These are phyloP conservation scores for Trametes coccinea DNA, from an alignment of 768 basidiomycete genomes.

Conservation along the genomic window DNA sequence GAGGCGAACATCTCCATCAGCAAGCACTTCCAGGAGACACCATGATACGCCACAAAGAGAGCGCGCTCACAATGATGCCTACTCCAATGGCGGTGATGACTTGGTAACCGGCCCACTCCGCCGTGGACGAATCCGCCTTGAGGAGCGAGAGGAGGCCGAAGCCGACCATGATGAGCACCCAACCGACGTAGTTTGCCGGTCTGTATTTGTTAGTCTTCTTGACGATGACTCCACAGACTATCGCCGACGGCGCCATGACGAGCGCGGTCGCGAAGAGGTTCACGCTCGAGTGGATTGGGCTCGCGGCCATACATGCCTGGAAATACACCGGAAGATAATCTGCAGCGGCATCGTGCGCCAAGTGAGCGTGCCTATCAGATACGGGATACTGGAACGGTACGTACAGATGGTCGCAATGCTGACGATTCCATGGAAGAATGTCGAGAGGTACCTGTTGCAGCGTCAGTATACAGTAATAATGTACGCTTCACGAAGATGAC, in stretches of 20 bases:
- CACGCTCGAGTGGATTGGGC: slow-evolving; percentile 39
- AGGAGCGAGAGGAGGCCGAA: slow-evolving; percentile 38
- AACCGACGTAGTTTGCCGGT: slow-evolving; percentile 37
- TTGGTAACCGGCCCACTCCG: slow-evolving; percentile 23
- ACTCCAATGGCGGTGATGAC: slow-evolving; percentile 32
- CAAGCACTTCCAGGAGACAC: too few relatives aligned
- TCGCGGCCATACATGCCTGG: slow-evolving; percentile 41
- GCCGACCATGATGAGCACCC: slow-evolving; percentile 38
- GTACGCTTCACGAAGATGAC: neutral
- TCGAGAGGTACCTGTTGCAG: slow-evolving; percentile 7
- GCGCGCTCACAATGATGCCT: slow-evolving; percentile 24
- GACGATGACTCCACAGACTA: slow-evolving; percentile 41
- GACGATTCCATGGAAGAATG: slow-evolving; percentile 15
- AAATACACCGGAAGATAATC: slow-evolving; percentile 43
- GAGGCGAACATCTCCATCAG: too few relatives aligned
- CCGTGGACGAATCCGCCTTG: slow-evolving; percentile 21
- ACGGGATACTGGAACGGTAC: neutral
- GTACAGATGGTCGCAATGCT: slow-evolving; percentile 10
- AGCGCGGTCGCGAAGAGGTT: slow-evolving; percentile 34
- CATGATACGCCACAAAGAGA: too few relatives aligned
- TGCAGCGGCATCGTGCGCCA: slow-evolving; percentile 16
- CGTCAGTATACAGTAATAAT: too few relatives aligned
- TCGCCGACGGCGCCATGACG: slow-evolving; percentile 38
- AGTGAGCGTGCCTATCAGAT: neutral
- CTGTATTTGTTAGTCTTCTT: slow-evolving; percentile 38